These are phyloP conservation scores for Solanum pennellii DNA, from an alignment of 257 asterid species.

Conservation along the genomic window DNA sequence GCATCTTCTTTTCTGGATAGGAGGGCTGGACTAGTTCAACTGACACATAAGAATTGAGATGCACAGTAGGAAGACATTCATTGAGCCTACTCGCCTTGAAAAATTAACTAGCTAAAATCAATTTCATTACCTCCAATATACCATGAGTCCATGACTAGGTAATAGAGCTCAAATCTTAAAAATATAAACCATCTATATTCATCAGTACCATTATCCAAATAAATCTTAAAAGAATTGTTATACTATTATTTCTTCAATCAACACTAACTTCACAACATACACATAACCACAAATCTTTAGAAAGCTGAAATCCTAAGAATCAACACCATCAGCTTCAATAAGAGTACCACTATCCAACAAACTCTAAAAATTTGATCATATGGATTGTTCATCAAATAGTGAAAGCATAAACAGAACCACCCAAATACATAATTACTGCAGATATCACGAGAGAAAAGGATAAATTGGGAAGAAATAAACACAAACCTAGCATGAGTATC, in stretches of 20 bases:
- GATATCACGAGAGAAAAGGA: not conserved
- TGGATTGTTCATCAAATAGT: not conserved
- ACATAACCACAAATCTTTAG: not conserved
- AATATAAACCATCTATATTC: not conserved
- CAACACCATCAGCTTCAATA: not conserved
- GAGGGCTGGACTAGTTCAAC: not conserved
- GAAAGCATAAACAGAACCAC: not conserved
- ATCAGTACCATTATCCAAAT: not conserved
- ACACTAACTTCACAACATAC: not conserved
- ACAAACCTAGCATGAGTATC: slow-evolving; percentile 87
- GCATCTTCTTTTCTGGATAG: not conserved
- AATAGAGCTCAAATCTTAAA: not conserved
- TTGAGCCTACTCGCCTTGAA: not conserved
- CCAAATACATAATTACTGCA: not conserved
- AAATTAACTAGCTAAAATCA: not conserved
- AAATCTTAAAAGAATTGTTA: not conserved
- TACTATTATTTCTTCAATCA: not conserved
- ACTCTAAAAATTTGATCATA: not conserved
- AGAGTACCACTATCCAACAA: not conserved
- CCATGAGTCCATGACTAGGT: not conserved
- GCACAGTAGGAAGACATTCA: not conserved
- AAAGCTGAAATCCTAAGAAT: not conserved
- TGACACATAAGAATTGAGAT: not conserved
- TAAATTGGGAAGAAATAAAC: not conserved
- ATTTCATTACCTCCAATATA: not conserved